These are phyloP conservation scores for Aspergillus avenaceus DNA, from an alignment of 495 filamentous ascomycete genomes.

Conservation along the genomic window DNA sequence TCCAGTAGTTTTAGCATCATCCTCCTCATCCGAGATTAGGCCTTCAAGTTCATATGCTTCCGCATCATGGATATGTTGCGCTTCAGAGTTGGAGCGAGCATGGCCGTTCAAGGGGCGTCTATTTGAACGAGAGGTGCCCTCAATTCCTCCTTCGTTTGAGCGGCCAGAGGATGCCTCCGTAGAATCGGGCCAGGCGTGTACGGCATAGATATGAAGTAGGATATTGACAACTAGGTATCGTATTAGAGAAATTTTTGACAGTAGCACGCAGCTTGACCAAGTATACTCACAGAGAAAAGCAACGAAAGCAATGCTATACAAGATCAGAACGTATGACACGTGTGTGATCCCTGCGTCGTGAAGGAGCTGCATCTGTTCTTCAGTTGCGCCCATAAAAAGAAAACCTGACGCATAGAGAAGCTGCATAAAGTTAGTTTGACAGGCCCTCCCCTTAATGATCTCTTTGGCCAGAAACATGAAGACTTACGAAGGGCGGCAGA, in stretches of 20 bases:
- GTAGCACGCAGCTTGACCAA: not conserved
- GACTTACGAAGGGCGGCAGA: conserved; percentile 80
- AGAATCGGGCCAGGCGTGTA: conserved; percentile 50
- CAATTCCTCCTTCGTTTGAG: conserved; percentile 13
- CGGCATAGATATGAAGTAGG: conserved; percentile 78
- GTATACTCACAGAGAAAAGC: conserved; percentile 71
- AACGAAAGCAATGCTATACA: conserved; percentile 86
- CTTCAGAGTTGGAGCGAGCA: conserved; percentile 39
- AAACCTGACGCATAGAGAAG: conserved; percentile 91
- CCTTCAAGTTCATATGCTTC: conserved; percentile 91
- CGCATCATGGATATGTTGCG: conserved; percentile 61
- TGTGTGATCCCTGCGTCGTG: conserved; percentile 70
- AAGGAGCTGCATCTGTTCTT: conserved; percentile 87
- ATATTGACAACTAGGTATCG: conserved; percentile 61
- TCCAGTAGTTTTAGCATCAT: conserved; percentile 23
- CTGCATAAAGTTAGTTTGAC: conserved; percentile 36
- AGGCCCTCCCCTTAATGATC: not conserved
- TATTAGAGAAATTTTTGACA: not conserved
- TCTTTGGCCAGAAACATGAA: not conserved
- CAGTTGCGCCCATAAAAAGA: conserved; percentile 94
- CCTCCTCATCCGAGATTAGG: conserved; percentile 76
- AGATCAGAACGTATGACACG: conserved; percentile 84
- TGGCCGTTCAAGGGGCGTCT: conserved; percentile 52
- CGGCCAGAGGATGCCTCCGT: conserved; percentile 23
- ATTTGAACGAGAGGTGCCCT: conserved; percentile 10